These are phyloP conservation scores for Chenopodium quinoa DNA, from an alignment of 148 eudicot species.

Conservation along the genomic window DNA sequence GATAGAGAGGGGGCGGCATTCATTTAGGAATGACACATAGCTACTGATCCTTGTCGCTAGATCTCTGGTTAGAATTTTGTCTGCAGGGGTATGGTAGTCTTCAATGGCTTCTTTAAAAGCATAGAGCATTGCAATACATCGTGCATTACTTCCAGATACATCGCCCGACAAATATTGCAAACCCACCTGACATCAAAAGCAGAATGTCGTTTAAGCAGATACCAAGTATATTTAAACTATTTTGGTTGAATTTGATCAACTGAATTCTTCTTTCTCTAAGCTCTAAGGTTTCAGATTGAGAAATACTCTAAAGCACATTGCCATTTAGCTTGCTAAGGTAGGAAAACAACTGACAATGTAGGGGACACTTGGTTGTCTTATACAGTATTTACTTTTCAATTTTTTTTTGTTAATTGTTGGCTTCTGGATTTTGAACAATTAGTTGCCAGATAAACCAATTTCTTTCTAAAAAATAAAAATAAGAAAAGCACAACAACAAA, in stretches of 20 bases:
- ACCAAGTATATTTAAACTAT: not conserved
- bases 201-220: not conserved
- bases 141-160: constrained; percentile 63
- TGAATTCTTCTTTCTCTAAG: not conserved
- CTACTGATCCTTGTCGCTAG: constrained; percentile 65
- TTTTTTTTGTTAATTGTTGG: too few relatives aligned
- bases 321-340: not conserved
- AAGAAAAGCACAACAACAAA: not conserved
- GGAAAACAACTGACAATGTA: not conserved
- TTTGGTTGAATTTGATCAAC: not conserved
- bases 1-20: constrained; percentile 86
- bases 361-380: not conserved
- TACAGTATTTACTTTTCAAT: not conserved
- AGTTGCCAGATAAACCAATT: not conserved
- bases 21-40: constrained; percentile 71
- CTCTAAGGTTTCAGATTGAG: not conserved
- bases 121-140: constrained; percentile 83
- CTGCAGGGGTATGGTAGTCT: constrained; percentile 72
- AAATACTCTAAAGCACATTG: not conserved
- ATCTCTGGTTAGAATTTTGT: constrained; percentile 68
- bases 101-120: constrained; percentile 76
- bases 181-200: constrained; percentile 61
- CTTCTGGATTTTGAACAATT: not conserved
- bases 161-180: constrained; percentile 65
- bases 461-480: not conserved